These are phyloP conservation scores for Coprinellus aureogranulatus DNA, from an alignment of 768 basidiomycete genomes.

Conservation along the genomic window DNA sequence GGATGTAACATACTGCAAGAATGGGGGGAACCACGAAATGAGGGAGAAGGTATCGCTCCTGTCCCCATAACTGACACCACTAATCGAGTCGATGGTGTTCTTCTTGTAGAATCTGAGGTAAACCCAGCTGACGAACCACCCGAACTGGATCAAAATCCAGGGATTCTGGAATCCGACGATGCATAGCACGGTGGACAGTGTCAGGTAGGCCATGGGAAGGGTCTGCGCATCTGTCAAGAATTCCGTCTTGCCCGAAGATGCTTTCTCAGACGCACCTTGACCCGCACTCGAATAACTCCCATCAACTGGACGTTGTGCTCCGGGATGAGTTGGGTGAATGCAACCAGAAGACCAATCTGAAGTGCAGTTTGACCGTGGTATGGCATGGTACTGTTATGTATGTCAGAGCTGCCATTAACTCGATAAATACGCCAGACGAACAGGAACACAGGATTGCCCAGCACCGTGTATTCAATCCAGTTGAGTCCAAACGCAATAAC, in stretches of 20 bases:
- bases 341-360: slow-evolving; percentile 85
- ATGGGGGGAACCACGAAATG: slow-evolving; percentile 94
- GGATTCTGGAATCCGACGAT: slow-evolving; percentile 84
- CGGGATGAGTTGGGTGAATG: slow-evolving; percentile 96
- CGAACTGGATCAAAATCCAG: slow-evolving; percentile 94
- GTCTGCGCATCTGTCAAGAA: slow-evolving; percentile 45
- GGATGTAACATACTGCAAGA: slow-evolving; percentile 70
- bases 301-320: slow-evolving; percentile 96
- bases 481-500: slow-evolving; percentile 85
- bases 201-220: slow-evolving; percentile 92
- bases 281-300: slow-evolving; percentile 78
- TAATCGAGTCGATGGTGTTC: slow-evolving; percentile 61
- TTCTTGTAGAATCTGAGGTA: slow-evolving; percentile 98
- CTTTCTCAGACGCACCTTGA: slow-evolving; percentile 68
- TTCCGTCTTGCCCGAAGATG: background rate
- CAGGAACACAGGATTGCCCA: slow-evolving; percentile 75
- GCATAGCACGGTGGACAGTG: slow-evolving; percentile 82
- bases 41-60: slow-evolving; percentile 95
- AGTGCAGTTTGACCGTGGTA: slow-evolving; percentile 94
- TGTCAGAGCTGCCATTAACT: slow-evolving; percentile 10
- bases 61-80: slow-evolving; percentile 79
- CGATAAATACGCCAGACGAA: slow-evolving; percentile 39
- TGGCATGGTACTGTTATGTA: slow-evolving; percentile 68
- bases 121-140: slow-evolving; percentile 96
- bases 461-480: slow-evolving; percentile 78